Base-by-base conservation (phyloP, 208 protist species). In the Acanthamoeba sp. region DNA sequence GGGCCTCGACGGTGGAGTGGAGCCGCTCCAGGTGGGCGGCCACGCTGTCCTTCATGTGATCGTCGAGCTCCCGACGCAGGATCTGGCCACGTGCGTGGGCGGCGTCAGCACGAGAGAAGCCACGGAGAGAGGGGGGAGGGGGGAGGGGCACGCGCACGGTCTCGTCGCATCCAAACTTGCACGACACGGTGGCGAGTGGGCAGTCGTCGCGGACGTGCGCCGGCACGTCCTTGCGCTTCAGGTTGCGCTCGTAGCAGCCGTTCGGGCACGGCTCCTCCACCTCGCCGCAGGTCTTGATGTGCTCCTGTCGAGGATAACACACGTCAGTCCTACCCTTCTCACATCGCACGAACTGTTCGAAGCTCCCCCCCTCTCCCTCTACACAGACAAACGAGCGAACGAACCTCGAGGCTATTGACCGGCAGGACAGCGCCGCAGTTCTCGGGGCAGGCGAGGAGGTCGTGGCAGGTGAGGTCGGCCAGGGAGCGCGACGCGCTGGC, bases 21-120 rank as follows among this genome's bases (percentile, higher is more conserved):
- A 85, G n/a, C n/a, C n/a, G 48, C 14, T 85, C 76, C 18, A 85
- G 18, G 24, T 85, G 76, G 1, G 22, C 22, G 24, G 27, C 48
- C 24, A 85, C 29, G 42, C 59, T 52, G 22, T 52, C 38, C 38
- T 24, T 85, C 76, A 85, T 57, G 76, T 85, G 76, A 7, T 85
- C 73, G 2, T 48, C 73, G 38, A 84, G 7, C n/a, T 80, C 69
- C 5, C 69, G 4, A 4, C 69, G 12, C 10, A 40, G 69, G 22
- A 80, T 80, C 69, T 80, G 69, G 2, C 4, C 36, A 80, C 20
- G 62, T 4, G 18, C n/a, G n/a, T n/a, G n/a, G n/a, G n/a, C n/a
- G n/a, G 29, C 20, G 29, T 69, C 10, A 69, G 5, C 10, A 69
- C 27, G 45, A 50, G 45, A 4, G 12, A 50, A n/a, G n/a, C n/a